These are phyloP conservation scores for Lentinula novae-zelandiae DNA, from an alignment of 1,284 basidiomycete species.

Conservation along the genomic window DNA sequence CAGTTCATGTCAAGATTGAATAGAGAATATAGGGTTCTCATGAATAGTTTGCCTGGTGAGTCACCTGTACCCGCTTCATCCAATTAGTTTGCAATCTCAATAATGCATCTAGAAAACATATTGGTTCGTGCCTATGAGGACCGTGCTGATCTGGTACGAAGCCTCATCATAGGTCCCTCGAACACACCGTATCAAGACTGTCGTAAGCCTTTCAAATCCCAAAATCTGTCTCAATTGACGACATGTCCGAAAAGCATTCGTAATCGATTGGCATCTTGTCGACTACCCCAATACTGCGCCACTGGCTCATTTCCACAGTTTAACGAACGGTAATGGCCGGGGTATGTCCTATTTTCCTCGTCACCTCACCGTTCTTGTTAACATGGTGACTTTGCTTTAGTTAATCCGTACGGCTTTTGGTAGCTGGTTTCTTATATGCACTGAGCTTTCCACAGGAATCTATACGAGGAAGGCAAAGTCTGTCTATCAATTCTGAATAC, in stretches of 20 bases:
- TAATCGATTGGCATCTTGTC: slow-evolving; percentile 86
- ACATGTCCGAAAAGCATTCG: slow-evolving; percentile 47
- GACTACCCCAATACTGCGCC: slow-evolving; percentile 88
- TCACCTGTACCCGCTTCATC: slow-evolving; percentile 9
- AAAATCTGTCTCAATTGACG: slow-evolving; percentile 50
- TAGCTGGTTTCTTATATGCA: background rate
- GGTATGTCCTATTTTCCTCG: slow-evolving; percentile 41
- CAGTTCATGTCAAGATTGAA: slow-evolving; percentile 71
- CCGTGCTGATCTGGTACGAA: slow-evolving; percentile 81
- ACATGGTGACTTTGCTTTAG: slow-evolving; percentile 27
- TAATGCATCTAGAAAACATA: slow-evolving; percentile 51
- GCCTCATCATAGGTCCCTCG: slow-evolving; percentile 88
- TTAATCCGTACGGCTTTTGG: slow-evolving; percentile 65
- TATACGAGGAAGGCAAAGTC: slow-evolving; percentile 96
- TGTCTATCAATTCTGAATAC: slow-evolving; percentile 90
- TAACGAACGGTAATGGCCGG: slow-evolving; percentile 92
- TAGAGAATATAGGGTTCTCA: slow-evolving; percentile 82
- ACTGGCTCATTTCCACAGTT: slow-evolving; percentile 86
- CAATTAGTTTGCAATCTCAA: slow-evolving; percentile 8
- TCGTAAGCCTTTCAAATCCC: background rate
- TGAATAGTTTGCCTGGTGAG: slow-evolving; percentile 77
- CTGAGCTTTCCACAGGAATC: slow-evolving; percentile 48
- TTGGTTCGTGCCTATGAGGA: slow-evolving; percentile 76
- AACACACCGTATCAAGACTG: slow-evolving; percentile 84
- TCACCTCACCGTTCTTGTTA: background rate